phyloP scores from a whole-genome alignment of 2,329 filamentous ascomycete species.

The Penicillium verrucosum region DNA sequence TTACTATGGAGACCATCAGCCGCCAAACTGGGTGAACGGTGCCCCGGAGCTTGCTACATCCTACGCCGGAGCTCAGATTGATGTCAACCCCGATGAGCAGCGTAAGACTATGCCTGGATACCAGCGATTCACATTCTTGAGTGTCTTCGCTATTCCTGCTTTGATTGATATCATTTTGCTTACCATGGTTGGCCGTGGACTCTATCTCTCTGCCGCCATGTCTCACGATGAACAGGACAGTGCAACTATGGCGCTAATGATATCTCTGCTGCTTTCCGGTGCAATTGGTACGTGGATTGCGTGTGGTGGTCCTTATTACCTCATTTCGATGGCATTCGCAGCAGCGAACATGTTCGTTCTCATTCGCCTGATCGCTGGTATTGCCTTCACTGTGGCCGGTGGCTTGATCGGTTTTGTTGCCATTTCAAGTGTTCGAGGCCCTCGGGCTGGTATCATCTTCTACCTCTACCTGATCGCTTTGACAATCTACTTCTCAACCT shows the following conservation, averaged over 20 bases:
- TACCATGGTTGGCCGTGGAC: conserved; percentile 57
- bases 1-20: conserved; percentile 47
- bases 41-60: conserved; percentile 50
- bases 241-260: conserved; percentile 58
- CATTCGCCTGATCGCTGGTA: conserved; percentile 51
- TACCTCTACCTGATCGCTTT: conserved; percentile 58
- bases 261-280: conserved; percentile 57
- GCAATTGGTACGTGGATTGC: conserved; percentile 63
- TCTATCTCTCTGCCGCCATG: conserved; percentile 62
- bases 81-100: conserved; percentile 50
- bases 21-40: conserved; percentile 51
- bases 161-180: conserved; percentile 60
- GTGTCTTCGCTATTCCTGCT: conserved; percentile 62
- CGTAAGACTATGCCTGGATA: conserved; percentile 46
- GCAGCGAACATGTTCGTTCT: conserved; percentile 56
- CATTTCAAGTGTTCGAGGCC: conserved; percentile 47
- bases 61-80: conserved; percentile 53
- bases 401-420: conserved; percentile 53
- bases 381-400: conserved; percentile 51
- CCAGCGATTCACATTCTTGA: conserved; percentile 55
- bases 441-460: conserved; percentile 54
- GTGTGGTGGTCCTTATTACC: conserved; percentile 61
- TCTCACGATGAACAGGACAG: conserved; percentile 46
- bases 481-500: conserved; percentile 57
- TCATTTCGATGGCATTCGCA: conserved; percentile 55